phyloP scores from a whole-genome alignment of 768 basidiomycete genomes.

The Pleurotus platypus region DNA sequence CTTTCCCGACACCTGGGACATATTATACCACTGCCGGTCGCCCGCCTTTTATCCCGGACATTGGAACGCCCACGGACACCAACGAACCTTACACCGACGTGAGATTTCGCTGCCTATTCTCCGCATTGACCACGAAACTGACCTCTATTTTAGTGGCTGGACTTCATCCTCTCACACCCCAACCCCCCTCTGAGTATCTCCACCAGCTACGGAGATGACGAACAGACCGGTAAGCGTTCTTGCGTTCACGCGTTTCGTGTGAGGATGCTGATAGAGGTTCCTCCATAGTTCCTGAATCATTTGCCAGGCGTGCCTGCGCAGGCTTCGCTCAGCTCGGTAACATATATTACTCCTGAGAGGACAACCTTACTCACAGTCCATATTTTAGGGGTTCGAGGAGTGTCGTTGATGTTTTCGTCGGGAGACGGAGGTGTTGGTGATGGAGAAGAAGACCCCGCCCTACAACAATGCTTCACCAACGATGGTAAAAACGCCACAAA shows the following conservation, averaged over 20 bases:
- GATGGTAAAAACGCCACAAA: slow-evolving; percentile 48
- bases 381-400: slow-evolving; percentile 60
- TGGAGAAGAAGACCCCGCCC: slow-evolving; percentile 46
- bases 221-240: slow-evolving; percentile 52
- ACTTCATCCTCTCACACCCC: slow-evolving; percentile 43
- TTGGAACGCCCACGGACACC: slow-evolving; percentile 30
- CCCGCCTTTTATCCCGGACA: slow-evolving; percentile 56
- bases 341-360: background rate
- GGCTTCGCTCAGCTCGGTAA: slow-evolving; percentile 62
- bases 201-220: slow-evolving; percentile 71
- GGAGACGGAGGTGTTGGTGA: slow-evolving; percentile 74
- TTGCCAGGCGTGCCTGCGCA: slow-evolving; percentile 55
- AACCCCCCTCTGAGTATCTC: slow-evolving; percentile 59
- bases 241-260: no score
- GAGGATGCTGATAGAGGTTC: no score
- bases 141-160: slow-evolving; percentile 40
- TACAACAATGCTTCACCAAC: slow-evolving; percentile 55
- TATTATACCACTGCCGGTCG: slow-evolving; percentile 63
- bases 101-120: slow-evolving; percentile 3
- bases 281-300: slow-evolving; percentile 48
- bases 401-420: slow-evolving; percentile 61
- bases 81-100: slow-evolving; percentile 29
- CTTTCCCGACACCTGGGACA: slow-evolving; percentile 54
- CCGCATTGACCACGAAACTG: background rate
- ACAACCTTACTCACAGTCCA: background rate